These are phyloP conservation scores for Meripilus lineatus DNA, from an alignment of 1,284 basidiomycete species.

Conservation along the genomic window DNA sequence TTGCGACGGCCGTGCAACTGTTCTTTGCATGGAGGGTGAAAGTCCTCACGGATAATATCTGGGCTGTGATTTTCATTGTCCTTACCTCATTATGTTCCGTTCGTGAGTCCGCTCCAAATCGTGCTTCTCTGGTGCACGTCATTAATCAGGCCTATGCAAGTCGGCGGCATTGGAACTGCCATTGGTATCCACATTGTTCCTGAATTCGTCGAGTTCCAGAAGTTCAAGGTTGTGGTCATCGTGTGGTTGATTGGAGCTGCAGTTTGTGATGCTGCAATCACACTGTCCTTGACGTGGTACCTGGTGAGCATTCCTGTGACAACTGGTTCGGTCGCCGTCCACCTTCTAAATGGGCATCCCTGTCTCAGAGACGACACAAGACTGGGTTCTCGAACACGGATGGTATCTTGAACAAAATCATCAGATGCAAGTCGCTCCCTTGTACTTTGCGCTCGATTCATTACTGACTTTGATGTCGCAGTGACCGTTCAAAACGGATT, in stretches of 20 bases:
- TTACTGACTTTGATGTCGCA: too few relatives aligned
- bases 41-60: constrained; percentile 29
- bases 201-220: constrained; percentile 30
- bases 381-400: constrained; percentile 31
- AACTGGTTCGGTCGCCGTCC: background rate
- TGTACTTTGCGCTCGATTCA: too few relatives aligned
- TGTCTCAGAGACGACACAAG: constrained; percentile 37
- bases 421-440: constrained; percentile 39
- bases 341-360: background rate
- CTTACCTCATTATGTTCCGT: constrained; percentile 24
- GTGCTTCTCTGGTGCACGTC: background rate
- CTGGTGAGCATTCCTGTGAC: constrained; percentile 17
- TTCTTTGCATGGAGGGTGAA: constrained; percentile 42
- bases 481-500: too few relatives aligned
- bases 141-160: constrained; percentile 14
- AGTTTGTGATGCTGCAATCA: constrained; percentile 28
- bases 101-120: constrained; percentile 22
- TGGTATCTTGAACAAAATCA: constrained; percentile 35
- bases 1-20: constrained; percentile 34
- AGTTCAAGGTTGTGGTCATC: constrained; percentile 32
- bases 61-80: constrained; percentile 16
- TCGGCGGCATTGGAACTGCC: constrained; percentile 30
- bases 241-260: constrained; percentile 31
- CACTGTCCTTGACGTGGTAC: constrained; percentile 27
- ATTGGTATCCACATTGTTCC: constrained; percentile 31